A percentile compares a stretch with the other conserved stretches of the same genome.
Evolutionary conservation across 148 eudicot genomes (phyloP).

Genomic region (Selenicereus undatus): DNA sequence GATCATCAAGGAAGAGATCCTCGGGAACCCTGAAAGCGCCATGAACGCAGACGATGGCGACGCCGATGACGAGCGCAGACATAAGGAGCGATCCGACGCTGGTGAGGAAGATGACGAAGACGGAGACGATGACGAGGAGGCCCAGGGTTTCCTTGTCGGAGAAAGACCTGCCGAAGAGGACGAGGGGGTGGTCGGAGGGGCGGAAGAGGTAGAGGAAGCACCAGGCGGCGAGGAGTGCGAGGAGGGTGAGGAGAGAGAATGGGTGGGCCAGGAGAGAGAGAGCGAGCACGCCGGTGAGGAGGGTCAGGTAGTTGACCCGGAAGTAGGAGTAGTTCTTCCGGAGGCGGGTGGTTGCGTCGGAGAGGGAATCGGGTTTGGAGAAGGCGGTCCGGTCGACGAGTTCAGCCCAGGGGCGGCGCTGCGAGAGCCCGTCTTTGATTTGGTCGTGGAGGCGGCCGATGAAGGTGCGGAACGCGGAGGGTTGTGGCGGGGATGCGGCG

Average conservation of each 20-base stretch:
- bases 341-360: slow-evolving; percentile 71
- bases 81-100: slow-evolving; percentile 70
- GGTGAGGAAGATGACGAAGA: slow-evolving; percentile 67
- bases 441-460: slow-evolving; percentile 44
- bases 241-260: slow-evolving; percentile 61
- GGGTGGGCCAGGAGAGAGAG: slow-evolving; percentile 79
- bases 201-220: slow-evolving; percentile 84
- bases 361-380: slow-evolving; percentile 66
- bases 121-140: slow-evolving; percentile 34
- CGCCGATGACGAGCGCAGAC: slow-evolving; percentile 66
- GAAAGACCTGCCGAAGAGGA: slow-evolving; percentile 54
- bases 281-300: slow-evolving; percentile 47
- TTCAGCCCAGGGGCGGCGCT: slow-evolving; percentile 83
- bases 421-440: slow-evolving; percentile 43
- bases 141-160: slow-evolving; percentile 71
- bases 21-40: slow-evolving; percentile 80
- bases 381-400: slow-evolving; percentile 68
- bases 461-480: slow-evolving; percentile 62
- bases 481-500: background rate
- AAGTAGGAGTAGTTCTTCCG: slow-evolving; percentile 79
- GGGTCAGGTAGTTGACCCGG: slow-evolving; percentile 69
- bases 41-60: slow-evolving; percentile 53
- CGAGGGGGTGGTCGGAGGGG: slow-evolving; percentile 67
- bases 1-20: slow-evolving; percentile 82
- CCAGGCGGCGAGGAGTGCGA: slow-evolving; percentile 71